These are phyloP conservation scores for Talaromyces sp. DNA, from an alignment of 2,329 filamentous ascomycete genomes.

Conservation along the genomic window DNA sequence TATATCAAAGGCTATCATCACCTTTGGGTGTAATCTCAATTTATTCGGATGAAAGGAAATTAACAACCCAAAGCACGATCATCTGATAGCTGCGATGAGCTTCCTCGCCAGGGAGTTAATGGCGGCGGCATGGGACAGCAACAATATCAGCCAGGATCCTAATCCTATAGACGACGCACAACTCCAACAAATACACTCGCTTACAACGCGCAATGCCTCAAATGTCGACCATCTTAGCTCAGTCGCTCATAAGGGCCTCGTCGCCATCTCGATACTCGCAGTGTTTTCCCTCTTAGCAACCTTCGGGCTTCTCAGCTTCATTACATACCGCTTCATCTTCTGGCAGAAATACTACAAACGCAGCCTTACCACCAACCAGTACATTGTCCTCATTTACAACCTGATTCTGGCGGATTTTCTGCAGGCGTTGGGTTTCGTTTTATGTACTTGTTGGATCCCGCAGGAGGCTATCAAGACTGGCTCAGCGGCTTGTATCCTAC, in stretches of 20 bases:
- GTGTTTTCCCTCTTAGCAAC: constrained; percentile 48
- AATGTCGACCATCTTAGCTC: constrained; percentile 22
- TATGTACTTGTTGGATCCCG: constrained; percentile 47
- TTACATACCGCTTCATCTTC: constrained; percentile 51
- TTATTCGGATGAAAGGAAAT: background rate
- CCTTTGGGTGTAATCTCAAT: background rate
- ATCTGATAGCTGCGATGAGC: background rate
- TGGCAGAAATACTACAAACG: constrained; percentile 49
- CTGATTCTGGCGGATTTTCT: constrained; percentile 51
- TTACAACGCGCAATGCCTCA: constrained; percentile 24
- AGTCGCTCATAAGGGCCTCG: constrained; percentile 38
- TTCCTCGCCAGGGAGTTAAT: background rate
- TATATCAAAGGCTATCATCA: background rate
- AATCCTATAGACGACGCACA: background rate
- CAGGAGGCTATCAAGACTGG: constrained; percentile 45
- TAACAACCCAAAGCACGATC: background rate
- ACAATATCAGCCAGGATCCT: background rate
- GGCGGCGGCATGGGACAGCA: background rate
- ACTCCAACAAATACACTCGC: background rate
- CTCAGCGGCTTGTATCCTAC: constrained; percentile 47
- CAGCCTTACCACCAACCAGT: constrained; percentile 55
- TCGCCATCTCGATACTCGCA: constrained; percentile 47
- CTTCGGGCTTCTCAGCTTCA: constrained; percentile 44
- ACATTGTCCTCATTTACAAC: constrained; percentile 52
- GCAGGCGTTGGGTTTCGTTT: constrained; percentile 47